Evolutionary conservation across 768 basidiomycete genomes (phyloP).

Genomic region (Podaxis rugospora): DNA sequence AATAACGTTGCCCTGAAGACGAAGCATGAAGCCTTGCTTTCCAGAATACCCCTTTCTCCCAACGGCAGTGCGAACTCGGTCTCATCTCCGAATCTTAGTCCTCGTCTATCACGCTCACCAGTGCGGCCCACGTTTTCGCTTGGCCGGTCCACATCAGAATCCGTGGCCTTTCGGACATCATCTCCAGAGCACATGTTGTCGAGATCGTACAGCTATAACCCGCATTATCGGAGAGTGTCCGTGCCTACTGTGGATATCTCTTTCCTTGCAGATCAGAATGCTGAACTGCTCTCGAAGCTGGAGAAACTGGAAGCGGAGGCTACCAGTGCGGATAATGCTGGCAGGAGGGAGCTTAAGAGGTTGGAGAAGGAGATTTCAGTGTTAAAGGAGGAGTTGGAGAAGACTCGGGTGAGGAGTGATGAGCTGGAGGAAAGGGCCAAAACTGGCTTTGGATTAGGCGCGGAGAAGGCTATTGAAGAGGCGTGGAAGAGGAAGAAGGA

Average conservation of each 20-base stretch:
- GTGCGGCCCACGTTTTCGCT: background rate
- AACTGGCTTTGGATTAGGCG: conserved; percentile 34
- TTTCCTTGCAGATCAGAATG: conserved; percentile 76
- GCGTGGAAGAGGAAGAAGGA: conserved; percentile 43
- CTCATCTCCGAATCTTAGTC: conserved; percentile 32
- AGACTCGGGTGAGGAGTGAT: conserved; percentile 64
- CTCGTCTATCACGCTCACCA: conserved; percentile 14
- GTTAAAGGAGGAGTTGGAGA: conserved; percentile 72
- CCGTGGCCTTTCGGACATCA: background rate
- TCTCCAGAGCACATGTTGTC: conserved; percentile 1
- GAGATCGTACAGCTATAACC: conserved; percentile 23
- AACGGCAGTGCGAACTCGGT: conserved; percentile 21
- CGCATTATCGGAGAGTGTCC: conserved; percentile 43
- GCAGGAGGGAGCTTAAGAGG: conserved; percentile 63
- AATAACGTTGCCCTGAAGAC: conserved; percentile 64
- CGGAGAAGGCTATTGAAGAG: conserved; percentile 37
- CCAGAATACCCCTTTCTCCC: conserved; percentile 49
- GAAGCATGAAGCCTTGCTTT: conserved; percentile 68
- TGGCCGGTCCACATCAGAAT: conserved; percentile 16
- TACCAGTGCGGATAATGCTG: conserved; percentile 56
- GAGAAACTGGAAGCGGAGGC: conserved; percentile 75
- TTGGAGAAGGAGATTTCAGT: conserved; percentile 79
- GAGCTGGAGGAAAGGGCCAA: conserved; percentile 68
- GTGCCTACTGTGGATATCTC: conserved; percentile 67
- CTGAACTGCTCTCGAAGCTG: conserved; percentile 71